Conservation (phyloP, 371 early-diverging fungal species). For the Rhizopus stolonifer region DNA sequence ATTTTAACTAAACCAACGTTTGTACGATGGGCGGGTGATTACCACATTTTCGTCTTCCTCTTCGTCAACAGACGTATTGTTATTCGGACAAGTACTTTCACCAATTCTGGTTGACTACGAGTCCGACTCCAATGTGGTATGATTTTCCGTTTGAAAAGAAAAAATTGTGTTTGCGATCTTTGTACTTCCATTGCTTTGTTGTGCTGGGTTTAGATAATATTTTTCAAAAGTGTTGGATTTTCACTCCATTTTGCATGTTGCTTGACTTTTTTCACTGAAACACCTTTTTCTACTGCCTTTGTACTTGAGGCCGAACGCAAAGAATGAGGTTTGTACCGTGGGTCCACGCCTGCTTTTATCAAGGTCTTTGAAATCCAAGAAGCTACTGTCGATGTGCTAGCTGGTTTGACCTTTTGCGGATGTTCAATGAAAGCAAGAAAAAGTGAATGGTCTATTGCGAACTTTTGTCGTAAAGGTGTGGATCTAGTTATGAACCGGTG, state of each 20-base stretch:
- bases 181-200: background rate
- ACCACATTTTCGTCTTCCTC: background rate
- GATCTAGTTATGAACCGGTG: background rate
- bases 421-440: conserved; percentile 1
- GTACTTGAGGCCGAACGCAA: conserved; percentile 8
- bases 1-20: background rate
- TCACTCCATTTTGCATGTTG: conserved; percentile 1
- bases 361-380: conserved; percentile 6
- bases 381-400: conserved; percentile 2
- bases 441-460: conserved; percentile 1
- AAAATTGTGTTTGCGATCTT: background rate
- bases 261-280: background rate
- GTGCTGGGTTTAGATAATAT: conserved; percentile 9
- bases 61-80: background rate
- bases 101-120: conserved; percentile 13
- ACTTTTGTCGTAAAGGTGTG: background rate
- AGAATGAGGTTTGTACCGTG: conserved; percentile 6
- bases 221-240: conserved; percentile 12
- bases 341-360: conserved; percentile 6
- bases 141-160: background rate
- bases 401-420: background rate
- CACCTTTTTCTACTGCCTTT: background rate
- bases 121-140: conserved; percentile 8
- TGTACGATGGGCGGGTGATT: background rate
- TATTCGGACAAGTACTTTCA: conserved; percentile 7